Base-by-base conservation (phyloP, 805 yeast species). In the Kodamaea fukazawae region DNA sequence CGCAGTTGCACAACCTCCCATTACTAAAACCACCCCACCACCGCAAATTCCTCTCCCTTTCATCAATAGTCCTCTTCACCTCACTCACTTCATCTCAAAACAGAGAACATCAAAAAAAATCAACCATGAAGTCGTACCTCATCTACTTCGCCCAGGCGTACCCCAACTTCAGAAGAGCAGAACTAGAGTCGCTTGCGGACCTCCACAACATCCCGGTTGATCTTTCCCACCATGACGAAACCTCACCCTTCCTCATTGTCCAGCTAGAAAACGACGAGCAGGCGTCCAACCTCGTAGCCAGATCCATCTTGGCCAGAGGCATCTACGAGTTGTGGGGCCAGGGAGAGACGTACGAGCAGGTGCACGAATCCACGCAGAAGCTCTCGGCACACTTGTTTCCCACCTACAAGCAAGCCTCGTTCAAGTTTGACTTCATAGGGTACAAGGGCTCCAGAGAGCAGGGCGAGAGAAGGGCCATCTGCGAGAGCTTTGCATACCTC, bases 91-190 rank as follows among this genome's bases (percentile, higher is more conserved):
- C n/a, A n/a, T n/a, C n/a, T n/a, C n/a, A n/a, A n/a, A n/a, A n/a
- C n/a, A n/a, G n/a, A n/a, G n/a, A n/a, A n/a, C n/a, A n/a, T n/a
- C n/a, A n/a, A 20, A 20, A 20, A 27, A 11, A 11, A 31, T 22
- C 30, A 70, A 26, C 32, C 26, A 72, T 73, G 76, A 75, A 73
- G 60, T 71, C 75, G 40, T 93, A 87, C 54, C 58, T 91, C 34
- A 67, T 93, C n/a, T 79, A 83, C 55, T 72, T 93, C 55, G 96
- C 96, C 3, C 96, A 90, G 61, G 76, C 82, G 30, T 89, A 88
- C 55, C 79, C 83, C 36, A 73, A 76, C 43, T 91, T 91, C 61
- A 71, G 98, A 35, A 63, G 63, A 27, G 86, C 96, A 0, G 99
- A 91, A 62, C 63, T 93, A 26, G 88, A 84, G 50, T 83, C 97